These are phyloP conservation scores for Wickerhamomyces bisporus DNA, from an alignment of 805 yeast genomes.

Conservation along the genomic window DNA sequence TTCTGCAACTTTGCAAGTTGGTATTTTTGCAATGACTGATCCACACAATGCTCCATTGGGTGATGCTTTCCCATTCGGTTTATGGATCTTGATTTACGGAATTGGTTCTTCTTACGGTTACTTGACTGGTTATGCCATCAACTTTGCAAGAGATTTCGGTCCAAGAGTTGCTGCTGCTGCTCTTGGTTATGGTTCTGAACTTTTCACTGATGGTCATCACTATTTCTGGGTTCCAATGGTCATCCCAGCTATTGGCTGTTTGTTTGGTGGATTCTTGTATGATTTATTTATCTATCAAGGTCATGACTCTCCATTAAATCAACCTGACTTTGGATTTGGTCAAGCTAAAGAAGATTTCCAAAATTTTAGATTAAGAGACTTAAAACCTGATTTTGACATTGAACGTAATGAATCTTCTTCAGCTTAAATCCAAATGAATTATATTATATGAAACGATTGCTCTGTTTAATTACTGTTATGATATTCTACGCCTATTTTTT, in stretches of 20 bases:
- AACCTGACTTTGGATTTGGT: constrained; percentile 29
- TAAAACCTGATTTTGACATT: constrained; percentile 20
- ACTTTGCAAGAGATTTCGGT: constrained; percentile 50
- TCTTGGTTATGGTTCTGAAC: constrained; percentile 40
- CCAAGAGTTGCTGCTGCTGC: constrained; percentile 46
- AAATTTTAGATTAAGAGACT: constrained; percentile 17
- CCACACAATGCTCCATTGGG: constrained; percentile 43
- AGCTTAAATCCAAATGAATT: background rate
- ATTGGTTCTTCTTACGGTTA: constrained; percentile 45
- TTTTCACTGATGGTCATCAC: constrained; percentile 34
- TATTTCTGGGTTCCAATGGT: constrained; percentile 52
- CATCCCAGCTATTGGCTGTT: constrained; percentile 44
- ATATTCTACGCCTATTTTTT: too few species aligned
- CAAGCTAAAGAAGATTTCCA: constrained; percentile 13
- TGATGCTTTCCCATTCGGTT: constrained; percentile 41
- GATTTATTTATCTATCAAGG: constrained; percentile 49
- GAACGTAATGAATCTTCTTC: constrained; percentile 1
- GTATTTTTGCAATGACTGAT: constrained; percentile 47
- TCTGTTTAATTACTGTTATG: too few species aligned
- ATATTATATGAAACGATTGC: too few species aligned
- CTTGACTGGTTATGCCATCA: constrained; percentile 52
- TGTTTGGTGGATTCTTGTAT: constrained; percentile 45
- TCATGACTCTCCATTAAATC: constrained; percentile 46
- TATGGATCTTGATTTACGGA: constrained; percentile 39
- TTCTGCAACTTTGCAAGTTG: constrained; percentile 39